phyloP scores from a whole-genome alignment of 768 basidiomycete species.

The Boletus sp. region DNA sequence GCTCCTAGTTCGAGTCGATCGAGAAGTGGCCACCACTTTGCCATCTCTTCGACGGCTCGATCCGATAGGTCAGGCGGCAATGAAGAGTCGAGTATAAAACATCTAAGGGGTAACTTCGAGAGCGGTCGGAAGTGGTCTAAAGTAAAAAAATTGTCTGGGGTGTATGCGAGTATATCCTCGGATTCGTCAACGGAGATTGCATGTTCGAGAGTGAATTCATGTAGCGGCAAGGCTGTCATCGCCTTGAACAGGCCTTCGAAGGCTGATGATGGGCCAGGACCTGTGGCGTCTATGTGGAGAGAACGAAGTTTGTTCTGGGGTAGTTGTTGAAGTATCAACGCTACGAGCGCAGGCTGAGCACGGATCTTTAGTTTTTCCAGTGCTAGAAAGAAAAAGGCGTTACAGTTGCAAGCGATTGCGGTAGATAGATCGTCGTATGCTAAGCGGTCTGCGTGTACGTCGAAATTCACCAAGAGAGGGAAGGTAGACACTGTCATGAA shows the following conservation, averaged over 20 bases:
- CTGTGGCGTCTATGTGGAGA: conserved; percentile 40
- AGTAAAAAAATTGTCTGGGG: conserved; percentile 12
- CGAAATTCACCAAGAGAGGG: conserved; percentile 38
- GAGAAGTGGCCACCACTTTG: conserved; percentile 45
- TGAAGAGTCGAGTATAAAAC: conserved; percentile 39
- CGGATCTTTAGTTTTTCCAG: conserved; percentile 41
- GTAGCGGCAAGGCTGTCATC: conserved; percentile 33
- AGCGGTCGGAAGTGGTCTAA: conserved; percentile 36
- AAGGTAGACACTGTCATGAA: conserved; percentile 38
- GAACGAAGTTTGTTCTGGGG: conserved; percentile 32
- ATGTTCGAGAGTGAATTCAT: conserved; percentile 42
- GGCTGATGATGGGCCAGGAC: conserved; percentile 19
- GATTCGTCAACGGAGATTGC: conserved; percentile 25
- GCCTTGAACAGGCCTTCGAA: conserved; percentile 37
- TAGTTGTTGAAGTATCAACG: conserved; percentile 34
- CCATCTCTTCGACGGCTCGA: conserved; percentile 35
- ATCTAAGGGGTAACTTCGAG: conserved; percentile 33
- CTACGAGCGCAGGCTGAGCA: conserved; percentile 33
- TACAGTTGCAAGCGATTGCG: not conserved
- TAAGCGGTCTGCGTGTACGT: conserved; percentile 43
- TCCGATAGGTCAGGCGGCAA: conserved; percentile 39
- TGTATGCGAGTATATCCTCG: conserved; percentile 28
- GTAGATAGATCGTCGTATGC: conserved; percentile 20
- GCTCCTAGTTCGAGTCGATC: conserved; percentile 41
- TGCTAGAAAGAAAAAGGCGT: conserved; percentile 30